Base-by-base conservation (phyloP, 2,329 filamentous ascomycete species). In the Curvularia eragrostidis region DNA sequence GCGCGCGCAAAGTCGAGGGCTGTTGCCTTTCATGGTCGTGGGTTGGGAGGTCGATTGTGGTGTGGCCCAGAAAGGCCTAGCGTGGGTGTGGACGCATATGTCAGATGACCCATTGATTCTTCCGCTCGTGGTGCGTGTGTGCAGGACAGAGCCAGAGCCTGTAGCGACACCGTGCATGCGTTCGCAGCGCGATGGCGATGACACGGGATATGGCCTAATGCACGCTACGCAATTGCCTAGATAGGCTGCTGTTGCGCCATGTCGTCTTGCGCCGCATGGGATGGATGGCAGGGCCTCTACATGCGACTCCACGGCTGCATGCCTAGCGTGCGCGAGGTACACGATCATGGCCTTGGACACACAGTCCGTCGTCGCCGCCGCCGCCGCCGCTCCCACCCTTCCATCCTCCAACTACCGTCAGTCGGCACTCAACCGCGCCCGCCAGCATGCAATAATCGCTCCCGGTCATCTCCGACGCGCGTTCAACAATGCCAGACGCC, bases 101-200 rank as follows among this genome's bases (percentile, higher is more conserved):
- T 67, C 68, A 69, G 59, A 63, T 69, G 66, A 69, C 66, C 47
- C 59, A 51, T 58, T 36, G 56, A 58, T 55, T 55, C 52, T 57
- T 56, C 54, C 21, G 47, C 34, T 49, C 26, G 43, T 46, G 43
- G 43, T 32, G 47, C 21, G 46, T 34, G 47, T 36, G 47, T 49
- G 47, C 34, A 36, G 19, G 42, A 41, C 54, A 47, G 18, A 23
- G 48, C 32, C 32, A 41, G n/a, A 23, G 49, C 21, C 44, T 43
- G 47, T 48, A 42, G 30, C 28, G 49, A 52, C 24, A 34, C 49
- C 39, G 49, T 52, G 49, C 26, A 52, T 52, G 26, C 48, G 26
- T 52, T 52, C 41, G 49, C 49, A 42, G 41, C 19, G 39, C 49
- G 30, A 48, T 48, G n/a, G 30, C 46, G 28, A 47, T 26, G 30